phyloP scores from a whole-genome alignment of 1,139 yeast genomes.

The Yamadazyma siamensis region DNA sequence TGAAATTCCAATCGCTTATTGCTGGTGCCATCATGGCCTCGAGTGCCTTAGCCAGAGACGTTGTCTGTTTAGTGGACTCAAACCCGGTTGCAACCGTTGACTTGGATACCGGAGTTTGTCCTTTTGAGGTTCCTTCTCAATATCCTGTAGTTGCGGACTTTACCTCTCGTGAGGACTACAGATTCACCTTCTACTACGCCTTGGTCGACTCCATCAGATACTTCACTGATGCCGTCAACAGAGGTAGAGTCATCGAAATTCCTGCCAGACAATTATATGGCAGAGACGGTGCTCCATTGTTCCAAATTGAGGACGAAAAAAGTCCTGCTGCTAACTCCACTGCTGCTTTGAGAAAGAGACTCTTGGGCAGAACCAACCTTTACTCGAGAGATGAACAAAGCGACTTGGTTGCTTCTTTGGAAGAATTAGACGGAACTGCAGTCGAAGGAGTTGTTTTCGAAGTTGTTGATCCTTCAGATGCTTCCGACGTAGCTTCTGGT shows the following conservation, averaged over 20 bases:
- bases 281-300: constrained; percentile 20
- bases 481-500: constrained; percentile 8
- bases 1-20: constrained; percentile 12
- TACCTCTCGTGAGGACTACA: constrained; percentile 28
- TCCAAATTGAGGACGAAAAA: constrained; percentile 23
- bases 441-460: constrained; percentile 14
- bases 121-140: constrained; percentile 30
- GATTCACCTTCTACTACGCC: constrained; percentile 35
- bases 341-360: constrained; percentile 37
- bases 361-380: constrained; percentile 10
- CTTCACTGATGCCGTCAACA: constrained; percentile 34
- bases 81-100: constrained; percentile 33
- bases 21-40: constrained; percentile 14
- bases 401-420: constrained; percentile 22
- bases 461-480: constrained; percentile 13
- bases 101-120: constrained; percentile 40
- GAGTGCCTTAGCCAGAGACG: constrained; percentile 16
- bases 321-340: constrained; percentile 36
- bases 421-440: constrained; percentile 23
- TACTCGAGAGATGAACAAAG: constrained; percentile 12
- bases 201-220: constrained; percentile 19
- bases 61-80: constrained; percentile 37
- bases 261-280: constrained; percentile 33
- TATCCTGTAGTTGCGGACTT: constrained; percentile 28
- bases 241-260: constrained; percentile 30